Evolutionary conservation across 2,329 filamentous ascomycete species (phyloP), one percentile per base, ranked within the genome.

Genomic region (Ophiostoma sp.): DNA sequence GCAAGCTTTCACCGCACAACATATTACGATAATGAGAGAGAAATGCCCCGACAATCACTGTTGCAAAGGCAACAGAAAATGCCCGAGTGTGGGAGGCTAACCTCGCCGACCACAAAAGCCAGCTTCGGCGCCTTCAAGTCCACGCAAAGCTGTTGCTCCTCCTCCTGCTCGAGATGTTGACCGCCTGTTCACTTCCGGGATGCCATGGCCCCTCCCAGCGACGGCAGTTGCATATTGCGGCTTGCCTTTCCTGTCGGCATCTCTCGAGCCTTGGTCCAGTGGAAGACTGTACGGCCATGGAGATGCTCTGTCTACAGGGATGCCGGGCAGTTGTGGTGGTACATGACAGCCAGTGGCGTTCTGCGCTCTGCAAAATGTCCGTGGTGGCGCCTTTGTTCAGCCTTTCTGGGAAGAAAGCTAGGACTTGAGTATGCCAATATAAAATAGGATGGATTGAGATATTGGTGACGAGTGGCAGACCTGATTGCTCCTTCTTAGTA

Each of bases 31-130:
- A 18, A 8, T 11, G 12, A 55, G 12, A 55, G 5, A n/a, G 18
- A 52, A 45, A 45, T 12, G 14, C 16, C 2, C 3, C 6, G 12
- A 3, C 9, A 52, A 0, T 0, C 18, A 27, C 18, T 5, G 5
- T 9, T 7, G 27, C 6, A 62, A 38, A 36, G 55, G 27, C 16
- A n/a, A 40, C 40, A 41, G 58, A 27, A 36, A 52, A 16, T 66
- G 65, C 52, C 68, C 68, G 68, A 65, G 67, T 65, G 67, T 67
- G 68, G 68, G 68, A 63, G 60, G 60, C 36, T 42, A 40, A n/a
- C 60, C 60, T 63, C 60, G 60, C 60, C 38, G 60, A 42, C 6
- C 60, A 63, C 60, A 63, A 27, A 16, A 63, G 38, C 38, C 40
- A 63, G 60, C 60, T 41, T 63, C 60, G 60, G 60, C 60, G 60